phyloP scores from a whole-genome alignment of 257 asterid genomes.

The Galeopsis tetrahit region DNA sequence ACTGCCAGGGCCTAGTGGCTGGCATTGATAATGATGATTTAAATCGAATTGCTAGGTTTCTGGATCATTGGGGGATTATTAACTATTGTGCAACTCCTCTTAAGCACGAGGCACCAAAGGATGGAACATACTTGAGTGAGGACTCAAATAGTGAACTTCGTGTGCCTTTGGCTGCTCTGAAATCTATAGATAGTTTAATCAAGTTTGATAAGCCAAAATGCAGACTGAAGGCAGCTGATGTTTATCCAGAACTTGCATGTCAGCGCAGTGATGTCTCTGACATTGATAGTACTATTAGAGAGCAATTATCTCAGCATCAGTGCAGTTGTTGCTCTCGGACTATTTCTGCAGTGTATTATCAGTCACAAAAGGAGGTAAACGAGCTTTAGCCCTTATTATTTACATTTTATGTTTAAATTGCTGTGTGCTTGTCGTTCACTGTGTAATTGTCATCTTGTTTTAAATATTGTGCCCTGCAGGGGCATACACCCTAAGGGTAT shows the following conservation, averaged over 20 bases:
- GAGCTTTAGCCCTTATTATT: background rate
- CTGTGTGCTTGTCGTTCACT: constrained; percentile 16
- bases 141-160: constrained; percentile 78
- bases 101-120: constrained; percentile 55
- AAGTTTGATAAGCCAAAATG: constrained; percentile 92
- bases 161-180: constrained; percentile 86
- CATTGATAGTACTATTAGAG: constrained; percentile 71
- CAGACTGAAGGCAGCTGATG: constrained; percentile 72
- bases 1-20: constrained; percentile 68
- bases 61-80: constrained; percentile 97
- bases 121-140: constrained; percentile 65
- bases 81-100: constrained; percentile 82
- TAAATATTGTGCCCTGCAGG: constrained; percentile 6
- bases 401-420: constrained; percentile 16
- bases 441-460: constrained; percentile 15
- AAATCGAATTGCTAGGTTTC: constrained; percentile 82
- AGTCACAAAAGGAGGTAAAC: constrained; percentile 94
- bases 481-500: constrained; percentile 3
- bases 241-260: constrained; percentile 73
- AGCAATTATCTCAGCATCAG: constrained; percentile 68
- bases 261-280: constrained; percentile 56
- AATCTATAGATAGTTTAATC: constrained; percentile 89
- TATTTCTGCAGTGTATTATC: constrained; percentile 67
- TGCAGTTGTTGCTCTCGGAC: constrained; percentile 75
- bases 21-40: constrained; percentile 75